Percentiles rank a stretch among this genome's conserved stretches.
phyloP scores from a whole-genome alignment of 1,284 basidiomycete species.

The Cryptococcus amylolentus region DNA sequence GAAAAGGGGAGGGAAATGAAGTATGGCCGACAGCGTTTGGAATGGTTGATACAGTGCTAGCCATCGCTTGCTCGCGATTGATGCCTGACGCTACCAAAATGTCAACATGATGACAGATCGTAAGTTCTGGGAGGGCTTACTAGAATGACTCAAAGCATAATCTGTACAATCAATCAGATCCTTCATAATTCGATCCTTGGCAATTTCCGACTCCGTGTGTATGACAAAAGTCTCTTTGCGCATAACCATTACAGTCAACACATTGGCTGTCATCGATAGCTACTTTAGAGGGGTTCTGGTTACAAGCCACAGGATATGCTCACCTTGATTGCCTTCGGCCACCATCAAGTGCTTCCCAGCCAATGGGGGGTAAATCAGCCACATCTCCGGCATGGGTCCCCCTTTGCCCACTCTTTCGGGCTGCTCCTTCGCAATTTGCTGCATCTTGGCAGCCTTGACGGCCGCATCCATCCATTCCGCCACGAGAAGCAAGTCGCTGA shows the following conservation, averaged over 20 bases:
- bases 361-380: constrained; percentile 90
- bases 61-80: too few relatives aligned
- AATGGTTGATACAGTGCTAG: constrained; percentile 15
- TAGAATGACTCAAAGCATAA: constrained; percentile 59
- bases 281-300: background rate
- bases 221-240: constrained; percentile 79
- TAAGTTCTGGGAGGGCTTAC: constrained; percentile 55
- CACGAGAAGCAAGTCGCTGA: constrained; percentile 87
- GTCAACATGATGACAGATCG: background rate
- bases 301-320: constrained; percentile 19
- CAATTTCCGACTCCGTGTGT: constrained; percentile 60
- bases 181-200: constrained; percentile 65
- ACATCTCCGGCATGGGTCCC: constrained; percentile 73
- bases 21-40: constrained; percentile 20
- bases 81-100: background rate
- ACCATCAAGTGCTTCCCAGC: constrained; percentile 87
- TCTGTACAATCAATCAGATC: constrained; percentile 81
- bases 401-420: constrained; percentile 48
- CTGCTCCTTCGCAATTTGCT: constrained; percentile 40
- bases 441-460: constrained; percentile 54
- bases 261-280: constrained; percentile 56
- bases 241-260: constrained; percentile 77
- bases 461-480: constrained; percentile 74
- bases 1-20: constrained; percentile 34
- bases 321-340: constrained; percentile 56